Evolutionary conservation across 1,284 basidiomycete species (phyloP), one percentile per base, ranked within the genome.

Genomic region (Ustilago shanxiensis): DNA sequence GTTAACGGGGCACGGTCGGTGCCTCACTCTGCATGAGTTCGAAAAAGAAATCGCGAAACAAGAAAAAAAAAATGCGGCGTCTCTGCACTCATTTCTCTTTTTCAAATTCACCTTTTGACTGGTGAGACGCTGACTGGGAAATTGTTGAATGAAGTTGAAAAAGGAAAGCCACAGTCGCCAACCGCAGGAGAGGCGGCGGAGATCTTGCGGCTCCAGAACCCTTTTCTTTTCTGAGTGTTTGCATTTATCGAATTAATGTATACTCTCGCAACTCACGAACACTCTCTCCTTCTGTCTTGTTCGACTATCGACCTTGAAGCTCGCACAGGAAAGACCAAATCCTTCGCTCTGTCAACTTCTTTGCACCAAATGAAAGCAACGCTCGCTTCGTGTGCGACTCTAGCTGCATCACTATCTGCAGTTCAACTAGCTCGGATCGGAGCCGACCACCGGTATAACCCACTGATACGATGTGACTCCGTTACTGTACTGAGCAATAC

Each of bases 361-460:
- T 33, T 33, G 31, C 35, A 37, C 8, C 9, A 37, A 16, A 16
- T 11, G n/a, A n/a, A n/a, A n/a, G n/a, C n/a, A n/a, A n/a, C n/a
- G n/a, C n/a, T n/a, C n/a, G n/a, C 16, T 20, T 22, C 44, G 22
- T 20, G 44, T 45, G 11, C 2, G 22, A n/a, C 5, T n/a, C 44
- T 45, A 49, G 11, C 31, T 33, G n/a, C n/a, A n/a, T n/a, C n/a
- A n/a, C n/a, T n/a, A n/a, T n/a, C n/a, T n/a, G n/a, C n/a, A n/a
- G n/a, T n/a, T n/a, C n/a, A n/a, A n/a, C n/a, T n/a, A n/a, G 44
- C 44, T 58, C 56, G 56, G 31, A 58, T 58, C 31, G 45, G 56
- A 37, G n/a, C 56, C 56, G 56, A 50, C 20, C 20, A 58, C 56
- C 56, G 55, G 55, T 47, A 44, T 44, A 57, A 57, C 39, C 41